Percentiles rank a stretch among this genome's conserved stretches.
Evolutionary conservation across 2,329 filamentous ascomycete genomes (phyloP).

Genomic region (Septoria linicola): DNA sequence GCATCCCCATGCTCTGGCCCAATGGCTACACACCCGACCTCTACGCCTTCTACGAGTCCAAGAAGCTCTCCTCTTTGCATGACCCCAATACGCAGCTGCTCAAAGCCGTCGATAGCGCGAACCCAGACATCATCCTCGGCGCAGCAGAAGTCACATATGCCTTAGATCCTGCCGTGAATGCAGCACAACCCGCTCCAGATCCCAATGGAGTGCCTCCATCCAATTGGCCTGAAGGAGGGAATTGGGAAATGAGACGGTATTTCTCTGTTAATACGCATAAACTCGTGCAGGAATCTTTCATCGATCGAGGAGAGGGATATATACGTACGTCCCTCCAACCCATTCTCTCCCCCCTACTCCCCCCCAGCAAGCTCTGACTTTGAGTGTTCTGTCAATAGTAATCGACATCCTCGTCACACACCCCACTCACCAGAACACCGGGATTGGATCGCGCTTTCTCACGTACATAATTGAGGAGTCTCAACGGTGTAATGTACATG

Average conservation of each 20-base stretch:
- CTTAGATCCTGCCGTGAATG: slow-evolving; percentile 19
- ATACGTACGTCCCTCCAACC: slow-evolving; percentile 19
- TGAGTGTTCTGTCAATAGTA: slow-evolving; percentile 2
- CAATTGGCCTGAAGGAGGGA: slow-evolving; percentile 27
- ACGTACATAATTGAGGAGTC: slow-evolving; percentile 8
- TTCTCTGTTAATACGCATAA: slow-evolving; percentile 24
- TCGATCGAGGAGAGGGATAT: slow-evolving; percentile 19
- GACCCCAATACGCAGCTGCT: slow-evolving; percentile 18
- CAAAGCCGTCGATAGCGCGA: slow-evolving; percentile 28
- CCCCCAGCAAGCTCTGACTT: no score
- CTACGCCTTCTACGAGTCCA: slow-evolving; percentile 27
- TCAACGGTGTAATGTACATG: slow-evolving; percentile 6
- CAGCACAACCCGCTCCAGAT: slow-evolving; percentile 2
- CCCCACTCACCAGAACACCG: slow-evolving; percentile 11
- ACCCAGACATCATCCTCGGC: slow-evolving; percentile 25
- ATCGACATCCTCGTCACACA: slow-evolving; percentile 13
- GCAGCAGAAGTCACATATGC: slow-evolving; percentile 27
- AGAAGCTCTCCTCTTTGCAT: slow-evolving; percentile 17
- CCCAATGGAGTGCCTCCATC: slow-evolving; percentile 22
- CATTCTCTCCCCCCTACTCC: not conserved
- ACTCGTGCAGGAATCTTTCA: slow-evolving; percentile 20
- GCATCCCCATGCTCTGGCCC: slow-evolving; percentile 31
- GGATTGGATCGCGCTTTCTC: slow-evolving; percentile 15
- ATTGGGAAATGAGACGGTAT: slow-evolving; percentile 28
- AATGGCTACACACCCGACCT: slow-evolving; percentile 28